Conservation (phyloP, 768 basidiomycete genomes). For the Lentinula boryana region DNA sequence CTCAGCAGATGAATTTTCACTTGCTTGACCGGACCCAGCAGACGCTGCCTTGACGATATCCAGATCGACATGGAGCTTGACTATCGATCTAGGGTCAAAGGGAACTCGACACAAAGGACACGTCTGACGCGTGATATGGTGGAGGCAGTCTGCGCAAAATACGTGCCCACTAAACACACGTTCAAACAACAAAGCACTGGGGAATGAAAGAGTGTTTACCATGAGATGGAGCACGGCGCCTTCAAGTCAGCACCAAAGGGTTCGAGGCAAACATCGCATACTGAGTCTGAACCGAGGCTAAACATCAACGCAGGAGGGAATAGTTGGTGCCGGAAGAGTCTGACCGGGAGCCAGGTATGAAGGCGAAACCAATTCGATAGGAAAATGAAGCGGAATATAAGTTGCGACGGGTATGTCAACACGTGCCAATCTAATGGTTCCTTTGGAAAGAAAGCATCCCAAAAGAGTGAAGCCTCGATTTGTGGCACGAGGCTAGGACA, state of each 20-base stretch:
- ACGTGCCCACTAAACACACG: slow-evolving; percentile 47
- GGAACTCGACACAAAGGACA: slow-evolving; percentile 63
- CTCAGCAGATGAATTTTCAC: slow-evolving; percentile 24
- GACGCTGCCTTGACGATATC: slow-evolving; percentile 23
- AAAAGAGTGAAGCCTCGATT: slow-evolving; percentile 1
- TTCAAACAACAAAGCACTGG: neutral
- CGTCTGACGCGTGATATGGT: slow-evolving; percentile 36
- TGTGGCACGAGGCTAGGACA: slow-evolving; percentile 4
- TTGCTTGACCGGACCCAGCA: slow-evolving; percentile 8
- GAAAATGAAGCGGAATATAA: slow-evolving; percentile 19
- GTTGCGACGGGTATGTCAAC: slow-evolving; percentile 10
- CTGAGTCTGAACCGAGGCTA: slow-evolving; percentile 54
- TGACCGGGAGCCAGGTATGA: slow-evolving; percentile 15
- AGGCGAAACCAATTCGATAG: slow-evolving; percentile 17
- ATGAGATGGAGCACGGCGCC: slow-evolving; percentile 59
- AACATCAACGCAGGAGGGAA: slow-evolving; percentile 48
- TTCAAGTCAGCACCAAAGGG: slow-evolving; percentile 45
- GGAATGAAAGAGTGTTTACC: neutral
- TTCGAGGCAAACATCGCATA: slow-evolving; percentile 75
- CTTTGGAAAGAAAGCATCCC: neutral
- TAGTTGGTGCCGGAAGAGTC: slow-evolving; percentile 19
- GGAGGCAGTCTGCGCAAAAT: slow-evolving; percentile 51
- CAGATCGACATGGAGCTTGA: slow-evolving; percentile 57
- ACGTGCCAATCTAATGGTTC: slow-evolving; percentile 6
- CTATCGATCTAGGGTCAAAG: slow-evolving; percentile 39